Base-by-base conservation (phyloP, 176 grass and related monocot species). In the Oryza meyeriana region DNA sequence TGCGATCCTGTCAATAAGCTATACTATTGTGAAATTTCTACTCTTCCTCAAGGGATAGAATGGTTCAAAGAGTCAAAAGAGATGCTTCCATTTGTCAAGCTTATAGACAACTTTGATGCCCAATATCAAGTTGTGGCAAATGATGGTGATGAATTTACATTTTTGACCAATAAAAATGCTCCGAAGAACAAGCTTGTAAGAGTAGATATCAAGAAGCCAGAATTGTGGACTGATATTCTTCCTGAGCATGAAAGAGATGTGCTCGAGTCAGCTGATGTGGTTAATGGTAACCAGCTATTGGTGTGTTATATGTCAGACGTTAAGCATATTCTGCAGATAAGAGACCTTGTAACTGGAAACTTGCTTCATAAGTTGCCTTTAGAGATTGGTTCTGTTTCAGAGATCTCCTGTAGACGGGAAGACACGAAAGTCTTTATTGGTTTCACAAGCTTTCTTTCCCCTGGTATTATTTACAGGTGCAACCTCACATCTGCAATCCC, bases 281-380 rank as follows among this genome's bases (percentile, higher is more conserved):
- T 93, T 79, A 94, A 94, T 38, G 71, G 76, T 72, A 87, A 93
- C 81, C 90, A 98, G 79, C 59, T 98, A 20, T 79, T 98, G 81
- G 87, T 94, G 58, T 87, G 88, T 71, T 98, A 94, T 79, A 91
- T 98, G 86, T 92, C 88, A 83, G 92, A 98, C 91, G 92, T 94
- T 42, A 98, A 98, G 76, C 85, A 94, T 72, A 76, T 91, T 72
- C 69, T 98, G 67, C 92, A 98, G 83, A 83, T 98, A 83, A 89
- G 95, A 78, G 92, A 98, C 61, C 85, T 94, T 86, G 74, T 69
- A 62, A 93, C 95, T 55, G 95, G 92, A 71, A 79, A 63, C n/a
- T 88, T 94, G 32, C 81, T 98, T 74, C 83, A 94, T 84, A 81
- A 80, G 81, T 86, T 98, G 61, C 90, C 92, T 74, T 58, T 98